Evolutionary conservation across 176 grass and related monocot species (phyloP), one percentile per base, ranked within the genome.

Genomic region (Lolium perenne): DNA sequence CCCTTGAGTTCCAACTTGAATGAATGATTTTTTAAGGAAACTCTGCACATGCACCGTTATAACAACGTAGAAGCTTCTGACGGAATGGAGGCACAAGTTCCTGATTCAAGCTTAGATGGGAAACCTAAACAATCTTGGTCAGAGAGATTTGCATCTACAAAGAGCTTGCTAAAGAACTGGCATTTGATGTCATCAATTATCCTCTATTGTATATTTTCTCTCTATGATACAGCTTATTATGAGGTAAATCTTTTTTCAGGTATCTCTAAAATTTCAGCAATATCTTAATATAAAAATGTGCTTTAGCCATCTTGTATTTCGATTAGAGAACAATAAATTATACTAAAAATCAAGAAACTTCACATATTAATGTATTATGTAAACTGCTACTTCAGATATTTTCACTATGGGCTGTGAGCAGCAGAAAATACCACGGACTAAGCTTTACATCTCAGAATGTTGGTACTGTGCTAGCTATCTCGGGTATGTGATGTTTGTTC

Each of bases 371-470:
- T 77, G 20, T 81, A 0, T 0, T 81, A 8, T 61, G 8, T 71
- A 51, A 79, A 59, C 83, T 71, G 3, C 55, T 46, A 77, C 45
- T 93, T 62, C 69, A 91, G 92, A 94, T 91, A 84, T 91, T 94
- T 63, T 94, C 92, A 16, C 88, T 93, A 1, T 93, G 92, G 92
- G 59, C 92, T 72, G 88, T 93, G 43, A 93, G 88, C 79, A 87
- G 46, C 41, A 93, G 71, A 77, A 93, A 79, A 70, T 91, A 80
- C 15, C 74, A 46, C 7, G 92, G 92, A 14, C 69, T 94, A 20
- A 85, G 92, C 75, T 90, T 94, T 74, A 89, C 92, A 87, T 91
- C 92, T 71, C 84, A 91, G 38, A 82, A 94, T 87, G 85, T 92
- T 87, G 92, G 92, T 64, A 32, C 32, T 22, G 85, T 90, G 8